Evolutionary conservation across 176 grass and related monocot genomes (phyloP), one percentile per base, ranked within the genome.

Genomic region (Rhynchospora breviuscula): DNA sequence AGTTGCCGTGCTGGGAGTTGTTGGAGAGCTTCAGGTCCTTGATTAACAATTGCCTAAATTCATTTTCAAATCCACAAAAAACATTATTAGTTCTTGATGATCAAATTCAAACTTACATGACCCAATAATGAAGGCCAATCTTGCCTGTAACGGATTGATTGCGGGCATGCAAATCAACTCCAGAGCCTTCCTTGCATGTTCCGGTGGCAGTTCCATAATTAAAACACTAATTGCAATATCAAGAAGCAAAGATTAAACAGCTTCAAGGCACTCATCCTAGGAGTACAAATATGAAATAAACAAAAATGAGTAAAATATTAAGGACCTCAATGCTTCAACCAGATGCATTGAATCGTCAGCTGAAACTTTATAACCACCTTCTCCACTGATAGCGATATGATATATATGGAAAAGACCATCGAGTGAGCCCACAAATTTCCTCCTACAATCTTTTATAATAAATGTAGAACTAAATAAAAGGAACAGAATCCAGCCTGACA

Each of bases 291-390:
- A 44, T 17, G 2, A 35, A 51, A 48, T 1, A 61, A 75, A 75
- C 26, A 82, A 54, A 31, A 47, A 45, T 45, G 14, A 47, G 60
- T 48, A 40, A 21, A 46, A 84, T 70, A 18, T 79, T 83, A 72
- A 77, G 31, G 86, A 99, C 96, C 96, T 99, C 87, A 99, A 87
- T 73, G 93, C 96, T 99, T 99, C 96, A 93, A 99, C 91, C 71
- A 99, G 91, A 90, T 99, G 88, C 85, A 99, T 87, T 0, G 96
- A 99, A 79, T 99, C 96, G 65, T 95, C 93, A 33, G 96, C 90
- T 76, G 96, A 99, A 87, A 99, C 91, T 93, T 99, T 99, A 84
- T 93, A 99, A 83, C 93, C 96, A 77, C 91, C 96, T 84, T 95
- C 91, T 80, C 96, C 96, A 84, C 96, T 99, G 67, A 95, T 78